These are phyloP conservation scores for Iris macrosiphon DNA, from an alignment of 106 monocot genomes.

Conservation along the genomic window DNA sequence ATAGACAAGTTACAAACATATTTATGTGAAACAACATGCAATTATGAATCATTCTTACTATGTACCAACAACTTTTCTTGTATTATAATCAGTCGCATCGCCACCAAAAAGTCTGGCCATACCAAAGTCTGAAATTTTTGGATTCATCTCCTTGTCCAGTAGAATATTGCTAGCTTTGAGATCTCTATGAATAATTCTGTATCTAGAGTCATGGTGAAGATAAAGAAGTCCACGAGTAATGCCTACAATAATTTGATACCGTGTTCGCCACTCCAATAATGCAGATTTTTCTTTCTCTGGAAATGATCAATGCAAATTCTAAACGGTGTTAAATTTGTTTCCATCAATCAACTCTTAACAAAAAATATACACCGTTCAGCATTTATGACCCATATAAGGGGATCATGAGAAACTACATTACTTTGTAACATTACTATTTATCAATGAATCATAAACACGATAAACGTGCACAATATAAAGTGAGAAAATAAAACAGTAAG, in stretches of 20 bases:
- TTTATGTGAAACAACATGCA: too few relatives aligned
- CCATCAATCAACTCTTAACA: too few relatives aligned
- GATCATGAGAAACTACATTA: too few relatives aligned
- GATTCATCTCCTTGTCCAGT: constrained; percentile 30
- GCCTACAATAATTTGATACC: constrained; percentile 20
- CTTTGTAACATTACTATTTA: not conserved
- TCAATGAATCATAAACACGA: not conserved
- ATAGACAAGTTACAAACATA: too few relatives aligned
- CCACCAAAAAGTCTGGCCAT: constrained; percentile 33
- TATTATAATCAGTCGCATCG: constrained; percentile 13
- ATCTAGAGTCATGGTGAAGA: constrained; percentile 33
- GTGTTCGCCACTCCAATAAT: constrained; percentile 13
- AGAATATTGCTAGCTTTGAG: constrained; percentile 44
- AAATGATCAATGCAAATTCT: not conserved
- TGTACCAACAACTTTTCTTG: constrained; percentile 33
- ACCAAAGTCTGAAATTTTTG: constrained; percentile 46
- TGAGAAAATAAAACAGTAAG: too few relatives aligned
- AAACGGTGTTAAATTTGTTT: too few relatives aligned
- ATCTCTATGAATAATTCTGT: constrained; percentile 35
- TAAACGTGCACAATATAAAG: not conserved
- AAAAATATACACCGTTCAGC: too few relatives aligned
- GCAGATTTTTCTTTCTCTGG: not conserved
- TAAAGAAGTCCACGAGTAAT: constrained; percentile 36
- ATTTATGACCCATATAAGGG: too few relatives aligned
- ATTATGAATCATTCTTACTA: constrained; percentile 24